These are phyloP conservation scores for Diatrype stigma DNA, from an alignment of 2,329 filamentous ascomycete species.

Conservation along the genomic window DNA sequence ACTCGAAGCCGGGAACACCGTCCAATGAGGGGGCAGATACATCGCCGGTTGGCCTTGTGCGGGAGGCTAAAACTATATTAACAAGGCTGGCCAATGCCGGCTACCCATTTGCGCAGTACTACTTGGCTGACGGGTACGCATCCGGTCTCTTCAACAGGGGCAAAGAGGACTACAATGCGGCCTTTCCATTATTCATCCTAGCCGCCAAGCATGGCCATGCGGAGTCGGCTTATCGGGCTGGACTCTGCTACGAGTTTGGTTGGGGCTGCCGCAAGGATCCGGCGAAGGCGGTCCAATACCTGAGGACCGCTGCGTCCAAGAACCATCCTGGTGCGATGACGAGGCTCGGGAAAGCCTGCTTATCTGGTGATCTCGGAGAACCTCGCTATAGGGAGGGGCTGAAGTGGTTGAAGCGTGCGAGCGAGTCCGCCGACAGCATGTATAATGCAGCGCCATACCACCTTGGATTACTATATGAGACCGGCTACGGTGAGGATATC, in stretches of 20 bases:
- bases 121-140: conserved; percentile 88
- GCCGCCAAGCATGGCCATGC: conserved; percentile 97
- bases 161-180: conserved; percentile 84
- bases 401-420: conserved; percentile 93
- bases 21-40: conserved; percentile 32
- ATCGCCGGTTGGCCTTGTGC: conserved; percentile 65
- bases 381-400: conserved; percentile 86
- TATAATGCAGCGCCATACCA: conserved; percentile 94
- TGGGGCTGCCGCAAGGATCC: conserved; percentile 92
- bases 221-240: conserved; percentile 90
- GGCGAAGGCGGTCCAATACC: conserved; percentile 89
- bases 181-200: conserved; percentile 87
- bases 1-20: conserved; percentile 36
- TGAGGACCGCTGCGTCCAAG: conserved; percentile 85
- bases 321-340: conserved; percentile 94
- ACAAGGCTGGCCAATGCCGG: conserved; percentile 81
- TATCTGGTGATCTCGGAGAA: conserved; percentile 83
- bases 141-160: conserved; percentile 95
- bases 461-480: conserved; percentile 82
- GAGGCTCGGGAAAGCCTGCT: conserved; percentile 82
- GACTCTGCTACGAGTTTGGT: conserved; percentile 94
- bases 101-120: conserved; percentile 97
- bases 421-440: conserved; percentile 83
- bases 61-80: conserved; percentile 84
- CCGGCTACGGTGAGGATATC: conserved; percentile 88